phyloP scores from a whole-genome alignment of 1,284 basidiomycete genomes.

The Pseudozyma sp. region DNA sequence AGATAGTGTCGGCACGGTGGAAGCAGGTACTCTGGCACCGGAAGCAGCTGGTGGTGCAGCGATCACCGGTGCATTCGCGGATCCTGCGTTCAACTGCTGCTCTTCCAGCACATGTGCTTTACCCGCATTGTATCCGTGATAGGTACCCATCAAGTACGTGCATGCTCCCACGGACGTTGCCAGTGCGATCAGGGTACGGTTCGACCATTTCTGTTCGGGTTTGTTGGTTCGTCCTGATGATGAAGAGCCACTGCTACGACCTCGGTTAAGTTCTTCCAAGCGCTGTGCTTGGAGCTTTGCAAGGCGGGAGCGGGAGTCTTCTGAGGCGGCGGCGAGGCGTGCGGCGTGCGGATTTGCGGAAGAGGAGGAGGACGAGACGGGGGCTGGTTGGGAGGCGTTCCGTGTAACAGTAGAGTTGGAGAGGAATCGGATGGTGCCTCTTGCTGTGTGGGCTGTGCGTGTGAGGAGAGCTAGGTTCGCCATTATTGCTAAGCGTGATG shows the following conservation, averaged over 20 bases:
- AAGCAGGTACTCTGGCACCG: too few relatives aligned
- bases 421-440: background rate
- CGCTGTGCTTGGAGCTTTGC: slow-evolving; percentile 34
- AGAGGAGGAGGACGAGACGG: slow-evolving; percentile 3
- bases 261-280: slow-evolving; percentile 35
- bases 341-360: slow-evolving; percentile 18
- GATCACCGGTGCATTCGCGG: background rate
- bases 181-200: slow-evolving; percentile 44
- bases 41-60: too few relatives aligned
- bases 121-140: slow-evolving; percentile 43
- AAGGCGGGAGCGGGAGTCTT: slow-evolving; percentile 19
- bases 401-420: background rate
- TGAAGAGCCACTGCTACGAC: slow-evolving; percentile 1
- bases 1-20: too few relatives aligned
- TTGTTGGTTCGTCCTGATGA: slow-evolving; percentile 11
- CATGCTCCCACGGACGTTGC: slow-evolving; percentile 45
- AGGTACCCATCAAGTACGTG: slow-evolving; percentile 40
- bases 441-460: background rate
- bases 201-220: slow-evolving; percentile 48
- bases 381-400: slow-evolving; percentile 29
- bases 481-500: background rate
- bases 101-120: slow-evolving; percentile 23
- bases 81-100: background rate
- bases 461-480: background rate
- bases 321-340: slow-evolving; percentile 8